phyloP scores from a whole-genome alignment of 768 basidiomycete genomes.

The Pleurotus pulmonarius region DNA sequence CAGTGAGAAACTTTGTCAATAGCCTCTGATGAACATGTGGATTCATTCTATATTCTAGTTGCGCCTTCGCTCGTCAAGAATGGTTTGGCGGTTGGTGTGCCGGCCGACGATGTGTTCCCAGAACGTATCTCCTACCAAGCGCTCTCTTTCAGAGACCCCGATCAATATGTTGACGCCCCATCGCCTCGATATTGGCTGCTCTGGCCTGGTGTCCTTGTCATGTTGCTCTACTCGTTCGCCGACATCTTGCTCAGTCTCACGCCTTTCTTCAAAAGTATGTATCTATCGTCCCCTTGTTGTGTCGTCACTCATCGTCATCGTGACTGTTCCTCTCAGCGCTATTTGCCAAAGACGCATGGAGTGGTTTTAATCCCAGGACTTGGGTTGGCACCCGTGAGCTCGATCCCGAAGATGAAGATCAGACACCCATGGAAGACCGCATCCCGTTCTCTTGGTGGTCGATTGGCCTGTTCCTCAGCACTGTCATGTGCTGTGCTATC shows the following conservation, averaged over 20 bases:
- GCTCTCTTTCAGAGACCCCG: constrained; percentile 43
- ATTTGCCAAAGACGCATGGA: constrained; percentile 14
- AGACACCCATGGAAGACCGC: constrained; percentile 49
- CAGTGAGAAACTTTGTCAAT: constrained; percentile 26
- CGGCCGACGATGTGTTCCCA: constrained; percentile 34
- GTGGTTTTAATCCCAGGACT: constrained; percentile 14
- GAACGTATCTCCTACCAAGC: constrained; percentile 37
- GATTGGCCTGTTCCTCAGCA: constrained; percentile 41
- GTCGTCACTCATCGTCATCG: constrained; percentile 1
- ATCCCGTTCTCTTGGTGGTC: constrained; percentile 57
- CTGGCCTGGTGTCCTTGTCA: constrained; percentile 61
- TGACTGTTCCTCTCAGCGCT: neutral
- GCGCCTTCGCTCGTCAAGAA: constrained; percentile 50
- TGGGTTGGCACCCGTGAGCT: constrained; percentile 28
- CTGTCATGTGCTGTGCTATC: constrained; percentile 47
- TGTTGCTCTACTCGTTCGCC: constrained; percentile 57
- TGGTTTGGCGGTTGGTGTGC: constrained; percentile 44
- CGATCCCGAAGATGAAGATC: constrained; percentile 43
- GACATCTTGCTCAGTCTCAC: constrained; percentile 42
- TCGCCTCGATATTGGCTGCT: constrained; percentile 61
- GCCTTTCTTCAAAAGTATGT: constrained; percentile 29
- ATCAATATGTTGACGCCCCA: constrained; percentile 34
- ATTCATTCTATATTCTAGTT: constrained; percentile 23
- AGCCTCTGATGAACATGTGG: neutral
- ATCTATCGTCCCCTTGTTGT: neutral